Conservation (phyloP, 106 monocot species). For the Dioscorea dumetorum region DNA sequence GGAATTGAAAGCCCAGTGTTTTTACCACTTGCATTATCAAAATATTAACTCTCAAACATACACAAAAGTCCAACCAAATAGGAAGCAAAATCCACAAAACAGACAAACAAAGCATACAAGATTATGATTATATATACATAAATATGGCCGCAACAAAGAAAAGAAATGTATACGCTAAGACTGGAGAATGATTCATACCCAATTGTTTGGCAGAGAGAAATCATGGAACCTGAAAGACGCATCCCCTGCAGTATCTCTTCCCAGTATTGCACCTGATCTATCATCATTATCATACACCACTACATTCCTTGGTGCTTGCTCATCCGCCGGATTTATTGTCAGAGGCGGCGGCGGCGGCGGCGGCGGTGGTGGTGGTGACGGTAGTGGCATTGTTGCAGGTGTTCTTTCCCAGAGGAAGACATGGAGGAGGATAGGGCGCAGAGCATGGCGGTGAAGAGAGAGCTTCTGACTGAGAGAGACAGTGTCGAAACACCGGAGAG, state of each 20-base stretch:
- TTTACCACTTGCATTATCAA: too few relatives aligned
- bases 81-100: not conserved
- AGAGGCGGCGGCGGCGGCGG: not conserved
- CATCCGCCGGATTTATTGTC: not conserved
- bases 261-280: constrained; percentile 15
- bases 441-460: constrained; percentile 67
- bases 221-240: constrained; percentile 55
- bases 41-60: not conserved
- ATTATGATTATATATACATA: not conserved
- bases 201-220: constrained; percentile 39
- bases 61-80: not conserved
- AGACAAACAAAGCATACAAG: not conserved
- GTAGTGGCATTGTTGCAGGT: not conserved
- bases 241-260: constrained; percentile 44
- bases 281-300: not conserved
- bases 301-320: constrained; percentile 1
- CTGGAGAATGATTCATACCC: constrained; percentile 25
- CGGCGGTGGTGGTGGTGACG: not conserved
- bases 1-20: too few relatives aligned
- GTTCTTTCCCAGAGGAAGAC: constrained; percentile 64
- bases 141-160: too few relatives aligned
- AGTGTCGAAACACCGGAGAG: constrained; percentile 71
- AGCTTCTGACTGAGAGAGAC: constrained; percentile 80
- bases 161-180: too few relatives aligned
- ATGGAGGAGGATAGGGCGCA: constrained; percentile 45